Conservation (phyloP, 495 filamentous ascomycete species). For the Patellaria atrata region DNA sequence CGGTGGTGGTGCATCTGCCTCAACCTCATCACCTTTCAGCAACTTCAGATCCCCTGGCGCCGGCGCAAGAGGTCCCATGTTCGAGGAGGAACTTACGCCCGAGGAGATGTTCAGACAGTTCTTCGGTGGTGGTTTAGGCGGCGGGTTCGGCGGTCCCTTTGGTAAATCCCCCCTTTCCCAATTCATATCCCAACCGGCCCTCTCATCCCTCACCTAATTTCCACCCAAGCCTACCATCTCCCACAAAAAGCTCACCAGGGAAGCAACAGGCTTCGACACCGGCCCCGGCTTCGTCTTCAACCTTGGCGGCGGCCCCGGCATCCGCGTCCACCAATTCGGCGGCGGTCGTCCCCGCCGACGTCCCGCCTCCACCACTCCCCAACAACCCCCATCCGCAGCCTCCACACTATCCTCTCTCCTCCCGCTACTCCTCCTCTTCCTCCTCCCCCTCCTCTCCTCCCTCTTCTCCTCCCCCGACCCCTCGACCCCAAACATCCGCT, state of each 20-base stretch:
- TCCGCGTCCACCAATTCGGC: conserved; percentile 46
- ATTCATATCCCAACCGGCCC: neutral
- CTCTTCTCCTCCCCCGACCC: conserved; percentile 50
- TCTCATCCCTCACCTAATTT: neutral
- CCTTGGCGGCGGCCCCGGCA: conserved; percentile 39
- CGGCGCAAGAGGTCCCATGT: conserved; percentile 41
- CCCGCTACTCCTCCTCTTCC: conserved; percentile 66
- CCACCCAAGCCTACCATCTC: too few relatives aligned
- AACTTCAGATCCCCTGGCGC: conserved; percentile 45
- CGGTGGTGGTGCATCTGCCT: conserved; percentile 39
- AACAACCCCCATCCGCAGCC: conserved; percentile 9
- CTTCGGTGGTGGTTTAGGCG: conserved; percentile 59
- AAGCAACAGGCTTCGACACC: conserved; percentile 54
- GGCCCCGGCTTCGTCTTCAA: conserved; percentile 87
- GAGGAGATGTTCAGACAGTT: conserved; percentile 95
- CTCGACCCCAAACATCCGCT: conserved; percentile 53
- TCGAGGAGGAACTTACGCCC: conserved; percentile 84
- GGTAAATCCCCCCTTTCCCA: conserved; percentile 37
- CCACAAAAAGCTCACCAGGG: too few relatives aligned
- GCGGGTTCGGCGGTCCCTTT: conserved; percentile 46
- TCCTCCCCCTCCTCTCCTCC: conserved; percentile 72
- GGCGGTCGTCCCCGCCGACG: conserved; percentile 25
- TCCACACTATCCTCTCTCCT: conserved; percentile 27
- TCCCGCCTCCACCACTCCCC: conserved; percentile 18
- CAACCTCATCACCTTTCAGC: conserved; percentile 48